Base-by-base conservation (phyloP, 2,329 filamentous ascomycete species). In the Parafenestella ontariensis region DNA sequence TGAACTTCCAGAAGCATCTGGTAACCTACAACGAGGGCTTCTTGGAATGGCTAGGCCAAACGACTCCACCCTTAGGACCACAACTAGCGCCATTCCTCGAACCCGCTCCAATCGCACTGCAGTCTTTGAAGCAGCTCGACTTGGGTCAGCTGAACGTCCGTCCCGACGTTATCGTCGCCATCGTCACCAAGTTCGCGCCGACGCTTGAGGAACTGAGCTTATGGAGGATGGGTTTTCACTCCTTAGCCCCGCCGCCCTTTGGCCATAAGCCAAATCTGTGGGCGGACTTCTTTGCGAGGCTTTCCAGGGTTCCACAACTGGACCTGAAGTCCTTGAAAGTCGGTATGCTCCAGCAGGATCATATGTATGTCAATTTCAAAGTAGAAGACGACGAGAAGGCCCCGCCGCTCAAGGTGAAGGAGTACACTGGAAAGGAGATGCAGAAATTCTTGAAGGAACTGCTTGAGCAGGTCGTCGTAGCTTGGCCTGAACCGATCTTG, bases 131-230 rank as follows among this genome's bases (percentile, higher is more conserved):
- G 28, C 53, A 46, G 6, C 53, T 72, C 1, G 68, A 72, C 11
- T 31, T 72, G 1, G 69, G 69, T n/a, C 65, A 62, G 43, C 31
- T 68, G 3, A 46, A 52, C 3, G 48, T 59, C 8, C 21, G 21
- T 3, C 53, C 52, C 17, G 47, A 56, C 7, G 37, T 40, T 0
- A 33, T 71, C 2, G n/a, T 65, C 8, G 24, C 53, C 1, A 24
- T 68, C 3, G 41, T 70, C 7, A 23, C 40, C 31, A 83, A 79
- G 54, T 81, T 82, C 17, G 75, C 78, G 2, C 59, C 77, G 2
- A 81, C 76, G 0, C 73, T 87, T 1, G 67, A 74, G 8, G 62
- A 63, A 6, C 67, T 86, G 7, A 78, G 77, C 51, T 63, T 86
- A 0, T 81, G 82, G 68, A 81, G 77, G 40, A 62, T 84, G 17